phyloP scores from a whole-genome alignment of 164 flowering plant species.

The Pachysandra terminalis region DNA sequence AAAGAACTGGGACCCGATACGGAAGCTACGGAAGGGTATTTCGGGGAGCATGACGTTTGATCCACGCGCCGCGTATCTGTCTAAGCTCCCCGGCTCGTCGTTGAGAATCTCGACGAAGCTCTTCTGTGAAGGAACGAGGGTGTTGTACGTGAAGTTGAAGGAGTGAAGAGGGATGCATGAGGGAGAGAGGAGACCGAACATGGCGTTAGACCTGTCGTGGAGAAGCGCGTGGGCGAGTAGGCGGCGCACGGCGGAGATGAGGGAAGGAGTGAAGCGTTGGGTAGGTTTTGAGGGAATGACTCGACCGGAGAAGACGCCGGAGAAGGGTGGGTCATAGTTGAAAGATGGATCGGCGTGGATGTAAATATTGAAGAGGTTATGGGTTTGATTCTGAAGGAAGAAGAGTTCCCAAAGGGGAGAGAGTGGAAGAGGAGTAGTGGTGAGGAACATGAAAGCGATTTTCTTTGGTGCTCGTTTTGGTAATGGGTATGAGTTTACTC shows the following conservation, averaged over 20 bases:
- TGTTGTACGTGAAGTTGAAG: constrained; percentile 53
- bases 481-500: constrained; percentile 30
- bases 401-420: constrained; percentile 71
- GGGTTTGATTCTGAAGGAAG: constrained; percentile 31
- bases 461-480: constrained; percentile 24
- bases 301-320: constrained; percentile 51
- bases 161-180: constrained; percentile 80
- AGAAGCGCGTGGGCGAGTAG: constrained; percentile 73
- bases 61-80: constrained; percentile 71
- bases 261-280: constrained; percentile 52
- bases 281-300: constrained; percentile 67
- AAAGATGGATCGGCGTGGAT: constrained; percentile 49
- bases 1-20: constrained; percentile 77
- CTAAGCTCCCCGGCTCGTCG: constrained; percentile 39
- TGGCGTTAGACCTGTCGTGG: constrained; percentile 55
- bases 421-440: constrained; percentile 64
- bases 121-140: constrained; percentile 32
- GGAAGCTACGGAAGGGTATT: constrained; percentile 37
- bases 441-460: constrained; percentile 73
- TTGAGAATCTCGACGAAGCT: constrained; percentile 80
- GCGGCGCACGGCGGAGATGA: constrained; percentile 68
- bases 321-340: constrained; percentile 37
- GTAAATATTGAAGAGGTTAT: constrained; percentile 59
- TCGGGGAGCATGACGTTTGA: constrained; percentile 49
- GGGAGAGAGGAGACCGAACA: constrained; percentile 71